Conservation (phyloP, 306 rosid genomes). For the Cicer bijugum region DNA sequence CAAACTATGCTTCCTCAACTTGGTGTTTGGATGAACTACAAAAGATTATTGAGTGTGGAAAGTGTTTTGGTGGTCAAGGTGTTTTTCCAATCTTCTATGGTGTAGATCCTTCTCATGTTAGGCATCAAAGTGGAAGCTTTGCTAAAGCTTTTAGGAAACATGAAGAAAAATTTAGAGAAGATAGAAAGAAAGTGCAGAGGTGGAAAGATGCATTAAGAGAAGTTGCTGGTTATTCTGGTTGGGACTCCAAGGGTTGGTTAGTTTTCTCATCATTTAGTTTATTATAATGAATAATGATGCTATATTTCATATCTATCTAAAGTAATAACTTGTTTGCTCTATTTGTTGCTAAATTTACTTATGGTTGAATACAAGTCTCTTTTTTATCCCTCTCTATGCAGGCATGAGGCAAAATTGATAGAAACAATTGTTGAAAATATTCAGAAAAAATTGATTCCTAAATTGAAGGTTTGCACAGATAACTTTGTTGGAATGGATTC, state of each 20-base stretch:
- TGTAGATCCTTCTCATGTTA: constrained; percentile 49
- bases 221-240: constrained; percentile 48
- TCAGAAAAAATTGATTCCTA: constrained; percentile 33
- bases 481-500: constrained; percentile 49
- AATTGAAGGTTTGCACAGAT: constrained; percentile 11
- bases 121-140: constrained; percentile 44
- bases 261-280: constrained; percentile 18
- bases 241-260: constrained; percentile 47
- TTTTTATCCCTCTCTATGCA: not conserved
- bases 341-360: not conserved
- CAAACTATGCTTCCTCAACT: constrained; percentile 48
- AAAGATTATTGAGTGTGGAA: constrained; percentile 45
- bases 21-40: constrained; percentile 51
- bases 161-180: constrained; percentile 40
- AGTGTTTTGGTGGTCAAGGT: constrained; percentile 15
- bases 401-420: constrained; percentile 46
- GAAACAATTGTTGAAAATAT: constrained; percentile 39
- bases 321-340: not conserved
- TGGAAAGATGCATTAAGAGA: constrained; percentile 48
- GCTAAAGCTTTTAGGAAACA: constrained; percentile 39
- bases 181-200: constrained; percentile 30
- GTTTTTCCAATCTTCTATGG: constrained; percentile 49
- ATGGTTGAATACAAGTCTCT: not conserved
- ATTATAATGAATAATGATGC: not conserved
- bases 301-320: no score